Conservation (phyloP, 371 early-diverging fungal genomes). For the Mucor racemosus region DNA sequence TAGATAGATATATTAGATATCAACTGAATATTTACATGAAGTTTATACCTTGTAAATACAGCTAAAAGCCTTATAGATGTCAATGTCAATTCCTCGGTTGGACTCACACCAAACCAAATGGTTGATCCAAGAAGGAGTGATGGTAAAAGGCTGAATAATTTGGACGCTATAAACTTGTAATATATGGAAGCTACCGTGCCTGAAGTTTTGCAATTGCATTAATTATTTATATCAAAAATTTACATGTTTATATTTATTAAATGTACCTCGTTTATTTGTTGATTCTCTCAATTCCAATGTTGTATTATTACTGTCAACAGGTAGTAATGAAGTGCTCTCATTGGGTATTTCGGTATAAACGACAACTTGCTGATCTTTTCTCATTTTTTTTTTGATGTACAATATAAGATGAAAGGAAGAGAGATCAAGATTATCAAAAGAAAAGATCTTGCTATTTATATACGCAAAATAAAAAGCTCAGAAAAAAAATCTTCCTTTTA, state of each 20-base stretch:
- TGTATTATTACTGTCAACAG: background rate
- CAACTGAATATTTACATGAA: background rate
- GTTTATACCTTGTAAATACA: slow-evolving; percentile 48
- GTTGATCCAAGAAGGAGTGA: slow-evolving; percentile 37
- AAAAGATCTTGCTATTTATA: background rate
- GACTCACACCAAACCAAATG: slow-evolving; percentile 49
- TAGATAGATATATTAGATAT: slow-evolving; percentile 19
- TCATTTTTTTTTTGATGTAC: slow-evolving; percentile 1
- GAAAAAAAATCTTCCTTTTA: slow-evolving; percentile 8
- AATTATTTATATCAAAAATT: background rate
- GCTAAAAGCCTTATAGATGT: slow-evolving; percentile 53
- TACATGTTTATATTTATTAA: background rate
- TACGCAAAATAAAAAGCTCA: background rate
- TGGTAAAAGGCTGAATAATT: slow-evolving; percentile 24
- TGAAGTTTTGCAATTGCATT: background rate
- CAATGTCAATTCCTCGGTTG: slow-evolving; percentile 42
- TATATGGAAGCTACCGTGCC: background rate
- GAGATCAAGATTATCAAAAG: background rate
- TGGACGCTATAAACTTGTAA: slow-evolving; percentile 1
- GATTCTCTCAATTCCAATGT: background rate
- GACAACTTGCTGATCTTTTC: background rate
- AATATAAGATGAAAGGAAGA: background rate
- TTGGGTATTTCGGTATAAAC: slow-evolving; percentile 9
- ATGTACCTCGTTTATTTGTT: slow-evolving; percentile 8
- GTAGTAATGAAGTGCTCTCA: slow-evolving; percentile 15